Evolutionary conservation across 345 rosid species (phyloP), one percentile per base, ranked within the genome.

Genomic region (Citrus mangshanensis): DNA sequence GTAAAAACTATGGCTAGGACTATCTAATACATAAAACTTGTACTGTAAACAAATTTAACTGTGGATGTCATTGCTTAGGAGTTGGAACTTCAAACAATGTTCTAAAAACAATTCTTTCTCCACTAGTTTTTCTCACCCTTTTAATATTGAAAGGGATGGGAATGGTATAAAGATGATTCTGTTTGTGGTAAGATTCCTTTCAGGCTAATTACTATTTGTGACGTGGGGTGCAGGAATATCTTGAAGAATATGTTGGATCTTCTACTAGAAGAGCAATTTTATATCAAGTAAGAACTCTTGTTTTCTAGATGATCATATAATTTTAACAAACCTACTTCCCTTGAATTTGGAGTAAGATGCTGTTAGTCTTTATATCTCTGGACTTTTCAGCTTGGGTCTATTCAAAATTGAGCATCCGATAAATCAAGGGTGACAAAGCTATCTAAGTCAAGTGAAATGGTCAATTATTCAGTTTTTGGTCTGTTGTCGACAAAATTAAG

Each of bases 211-310:
- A 35, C 22, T 56, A 5, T 32, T 79, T 55, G 70, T 10, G 72
- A 14, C 70, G 58, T 81, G 64, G 38, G 80, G 12, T 81, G 84
- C 92, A 91, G 93, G 95, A 90, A 77, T 96, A 88, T 85, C 88
- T 96, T 76, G 92, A 93, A 68, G 99, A 96, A 81, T 63, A 24
- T 51, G 79, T 96, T 40, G 98, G 98, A 32, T 76, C 84, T 22
- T 74, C 56, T 78, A 91, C 91, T 70, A 88, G 99, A 81, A 83
- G 98, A 77, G 83, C 86, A 77, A 82, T 93, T 42, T 85, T 96
- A 78, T 92, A 94, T 86, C 89, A 91, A 85, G 99, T 96, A 81
- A 77, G 88, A 72, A 72, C 34, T 46, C 46, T 64, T 46, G 34
- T 55, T 22, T 10, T 35, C 7, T 80, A 65, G 42, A 46, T 68